These are phyloP conservation scores for Sinapis alba DNA, from an alignment of 441 rosid genomes.

Conservation along the genomic window DNA sequence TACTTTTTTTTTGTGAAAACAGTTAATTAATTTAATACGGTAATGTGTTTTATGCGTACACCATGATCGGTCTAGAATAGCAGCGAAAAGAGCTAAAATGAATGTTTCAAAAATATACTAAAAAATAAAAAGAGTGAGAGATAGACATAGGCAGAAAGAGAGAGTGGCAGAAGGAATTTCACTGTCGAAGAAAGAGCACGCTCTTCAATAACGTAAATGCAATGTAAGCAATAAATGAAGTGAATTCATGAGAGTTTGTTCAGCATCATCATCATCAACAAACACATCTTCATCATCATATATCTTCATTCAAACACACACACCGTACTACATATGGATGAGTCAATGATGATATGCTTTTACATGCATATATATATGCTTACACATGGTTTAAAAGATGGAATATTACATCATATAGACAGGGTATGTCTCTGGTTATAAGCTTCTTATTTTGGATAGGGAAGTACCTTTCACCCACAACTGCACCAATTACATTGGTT, in stretches of 20 bases:
- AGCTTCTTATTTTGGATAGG: constrained; percentile 33
- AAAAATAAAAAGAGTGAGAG: background rate
- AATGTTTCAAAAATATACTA: background rate
- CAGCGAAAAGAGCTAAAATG: background rate
- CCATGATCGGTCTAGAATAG: background rate
- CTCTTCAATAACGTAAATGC: constrained; percentile 41
- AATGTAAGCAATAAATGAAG: constrained; percentile 41
- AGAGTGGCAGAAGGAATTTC: constrained; percentile 36
- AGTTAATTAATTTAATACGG: background rate
- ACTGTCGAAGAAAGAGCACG: constrained; percentile 43
- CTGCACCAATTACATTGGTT: constrained; percentile 34
- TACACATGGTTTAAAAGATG: constrained; percentile 14
- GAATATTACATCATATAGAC: constrained; percentile 38
- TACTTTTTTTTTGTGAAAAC: background rate
- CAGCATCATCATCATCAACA: constrained; percentile 30
- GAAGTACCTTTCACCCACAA: constrained; percentile 32
- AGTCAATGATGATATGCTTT: constrained; percentile 36
- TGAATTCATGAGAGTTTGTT: constrained; percentile 41
- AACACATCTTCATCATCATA: constrained; percentile 33
- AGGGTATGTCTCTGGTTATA: constrained; percentile 26
- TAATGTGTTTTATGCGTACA: background rate
- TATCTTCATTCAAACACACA: constrained; percentile 39
- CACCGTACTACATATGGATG: constrained; percentile 31
- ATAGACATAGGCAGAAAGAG: background rate
- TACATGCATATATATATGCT: constrained; percentile 15